A percentile compares a stretch with the other conserved stretches of the same genome.
These are phyloP conservation scores for Dactylellina parvicollis DNA, from an alignment of 2,329 filamentous ascomycete species.

Conservation along the genomic window DNA sequence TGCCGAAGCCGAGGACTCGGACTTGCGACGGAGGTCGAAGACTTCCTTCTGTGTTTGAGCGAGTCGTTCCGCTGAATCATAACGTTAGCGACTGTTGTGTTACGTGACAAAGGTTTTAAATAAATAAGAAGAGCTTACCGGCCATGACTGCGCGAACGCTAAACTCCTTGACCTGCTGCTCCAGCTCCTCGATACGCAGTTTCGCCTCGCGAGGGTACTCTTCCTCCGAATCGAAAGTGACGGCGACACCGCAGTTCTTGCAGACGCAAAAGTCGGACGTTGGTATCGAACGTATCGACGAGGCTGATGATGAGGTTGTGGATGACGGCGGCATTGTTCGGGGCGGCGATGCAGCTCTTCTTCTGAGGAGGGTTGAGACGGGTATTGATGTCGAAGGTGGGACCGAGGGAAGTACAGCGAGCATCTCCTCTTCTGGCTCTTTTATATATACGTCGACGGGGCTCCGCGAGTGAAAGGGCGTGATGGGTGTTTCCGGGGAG, in stretches of 20 bases:
- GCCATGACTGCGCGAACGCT: constrained; percentile 76
- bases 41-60: constrained; percentile 85
- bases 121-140: constrained; percentile 62
- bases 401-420: not conserved
- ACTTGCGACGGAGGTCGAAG: constrained; percentile 44
- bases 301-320: no score
- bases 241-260: constrained; percentile 58
- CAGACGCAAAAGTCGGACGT: constrained; percentile 45
- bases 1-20: constrained; percentile 61
- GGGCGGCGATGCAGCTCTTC: constrained; percentile 5
- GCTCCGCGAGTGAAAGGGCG: not conserved
- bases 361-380: constrained; percentile 2
- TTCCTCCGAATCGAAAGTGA: constrained; percentile 48
- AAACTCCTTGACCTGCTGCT: constrained; percentile 75
- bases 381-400: not conserved
- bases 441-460: not conserved
- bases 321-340: not conserved
- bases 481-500: not conserved
- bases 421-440: not conserved
- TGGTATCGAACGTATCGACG: not conserved
- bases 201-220: constrained; percentile 67
- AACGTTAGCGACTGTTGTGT: constrained; percentile 14
- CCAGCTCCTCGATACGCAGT: constrained; percentile 73
- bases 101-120: not conserved
- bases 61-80: constrained; percentile 63